A percentile compares a stretch with the other conserved stretches of the same genome.
Evolutionary conservation across 805 yeast species (phyloP).

Genomic region (Zygoascus tannicola): DNA sequence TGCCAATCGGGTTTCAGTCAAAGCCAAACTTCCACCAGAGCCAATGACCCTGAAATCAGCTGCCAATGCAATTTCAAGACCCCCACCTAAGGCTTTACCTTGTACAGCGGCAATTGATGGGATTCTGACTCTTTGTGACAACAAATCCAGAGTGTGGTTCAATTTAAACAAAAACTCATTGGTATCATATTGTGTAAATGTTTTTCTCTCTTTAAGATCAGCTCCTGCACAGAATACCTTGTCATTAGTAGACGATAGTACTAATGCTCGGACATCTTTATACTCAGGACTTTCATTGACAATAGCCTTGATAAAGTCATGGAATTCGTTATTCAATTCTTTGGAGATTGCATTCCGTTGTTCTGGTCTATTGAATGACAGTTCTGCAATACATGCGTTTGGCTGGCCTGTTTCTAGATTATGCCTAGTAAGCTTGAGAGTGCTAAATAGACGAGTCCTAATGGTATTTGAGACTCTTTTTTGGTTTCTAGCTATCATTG

Average conservation of each 20-base stretch:
- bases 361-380: slow-evolving; percentile 25
- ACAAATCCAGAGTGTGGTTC: slow-evolving; percentile 24
- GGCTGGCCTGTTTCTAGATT: background rate
- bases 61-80: slow-evolving; percentile 36
- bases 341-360: slow-evolving; percentile 27
- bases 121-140: slow-evolving; percentile 24
- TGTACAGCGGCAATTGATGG: slow-evolving; percentile 38
- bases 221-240: slow-evolving; percentile 33
- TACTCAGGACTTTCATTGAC: slow-evolving; percentile 12
- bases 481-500: too few relatives aligned
- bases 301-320: slow-evolving; percentile 16
- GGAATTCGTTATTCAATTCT: slow-evolving; percentile 22
- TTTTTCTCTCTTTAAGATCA: slow-evolving; percentile 33
- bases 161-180: slow-evolving; percentile 22
- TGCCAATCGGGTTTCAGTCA: slow-evolving; percentile 37
- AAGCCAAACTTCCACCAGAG: slow-evolving; percentile 30
- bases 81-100: slow-evolving; percentile 39
- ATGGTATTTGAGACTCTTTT: background rate
- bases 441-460: background rate
- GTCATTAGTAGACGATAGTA: slow-evolving; percentile 20
- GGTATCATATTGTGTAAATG: slow-evolving; percentile 24
- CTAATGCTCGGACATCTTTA: slow-evolving; percentile 18
- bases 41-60: slow-evolving; percentile 34
- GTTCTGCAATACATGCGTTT: slow-evolving; percentile 17
- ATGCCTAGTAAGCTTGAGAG: slow-evolving; percentile 1